Evolutionary conservation across 805 yeast species (phyloP).

Genomic region (Komagataella ulmi): DNA sequence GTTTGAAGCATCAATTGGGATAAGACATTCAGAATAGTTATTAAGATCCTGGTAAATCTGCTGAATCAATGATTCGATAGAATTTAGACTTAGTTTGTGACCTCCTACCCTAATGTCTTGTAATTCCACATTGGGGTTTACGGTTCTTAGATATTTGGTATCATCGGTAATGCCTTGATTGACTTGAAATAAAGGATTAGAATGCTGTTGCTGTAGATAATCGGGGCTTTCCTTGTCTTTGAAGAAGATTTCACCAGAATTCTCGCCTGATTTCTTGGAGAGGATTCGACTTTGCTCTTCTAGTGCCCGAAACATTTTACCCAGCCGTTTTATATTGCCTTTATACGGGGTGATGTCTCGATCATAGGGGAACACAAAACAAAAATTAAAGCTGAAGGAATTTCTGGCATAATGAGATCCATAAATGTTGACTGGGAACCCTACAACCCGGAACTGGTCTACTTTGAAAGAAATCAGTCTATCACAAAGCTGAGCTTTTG

Average conservation of each 20-base stretch:
- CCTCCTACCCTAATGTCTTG: conserved; percentile 10
- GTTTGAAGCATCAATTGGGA: conserved; percentile 82
- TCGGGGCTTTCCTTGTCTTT: conserved; percentile 9
- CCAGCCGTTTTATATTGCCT: conserved; percentile 70
- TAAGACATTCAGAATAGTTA: conserved; percentile 90
- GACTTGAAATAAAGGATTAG: neutral
- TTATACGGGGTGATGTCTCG: conserved; percentile 81
- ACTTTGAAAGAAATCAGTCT: conserved; percentile 63
- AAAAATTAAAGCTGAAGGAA: conserved; percentile 84
- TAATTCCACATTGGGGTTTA: conserved; percentile 12
- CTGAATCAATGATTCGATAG: conserved; percentile 67
- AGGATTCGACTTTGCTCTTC: conserved; percentile 81
- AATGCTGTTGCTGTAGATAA: conserved; percentile 4
- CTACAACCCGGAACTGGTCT: conserved; percentile 58
- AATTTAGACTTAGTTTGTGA: conserved; percentile 15
- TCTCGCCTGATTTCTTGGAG: conserved; percentile 37
- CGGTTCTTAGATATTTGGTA: conserved; percentile 16
- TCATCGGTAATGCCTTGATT: conserved; percentile 1
- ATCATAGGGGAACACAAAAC: conserved; percentile 78
- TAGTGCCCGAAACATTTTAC: conserved; percentile 76
- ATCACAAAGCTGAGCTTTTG: conserved; percentile 86
- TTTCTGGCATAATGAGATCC: conserved; percentile 74
- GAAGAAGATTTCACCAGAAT: conserved; percentile 25
- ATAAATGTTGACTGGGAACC: conserved; percentile 79
- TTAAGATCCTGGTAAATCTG: conserved; percentile 92